Evolutionary conservation across 83 land plant species (phyloP).

Genomic region (Isoetes engelmannii): DNA sequence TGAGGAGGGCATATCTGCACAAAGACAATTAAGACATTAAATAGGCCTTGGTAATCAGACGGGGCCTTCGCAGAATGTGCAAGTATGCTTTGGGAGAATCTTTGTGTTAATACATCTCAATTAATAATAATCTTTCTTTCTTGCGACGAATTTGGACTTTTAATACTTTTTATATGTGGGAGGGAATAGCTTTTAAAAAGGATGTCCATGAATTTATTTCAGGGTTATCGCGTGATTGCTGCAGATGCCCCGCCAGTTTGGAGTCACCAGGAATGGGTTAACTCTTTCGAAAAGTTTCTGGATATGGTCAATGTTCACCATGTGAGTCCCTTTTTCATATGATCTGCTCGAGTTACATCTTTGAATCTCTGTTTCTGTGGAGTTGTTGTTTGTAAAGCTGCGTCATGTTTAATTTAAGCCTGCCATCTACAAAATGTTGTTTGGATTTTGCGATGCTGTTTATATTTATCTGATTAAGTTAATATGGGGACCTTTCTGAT

Average conservation of each 20-base stretch:
- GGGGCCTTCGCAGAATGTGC: no score
- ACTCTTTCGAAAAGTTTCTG: slow-evolving; percentile 80
- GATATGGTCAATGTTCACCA: slow-evolving; percentile 54
- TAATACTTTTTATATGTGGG: no score
- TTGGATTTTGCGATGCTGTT: background rate
- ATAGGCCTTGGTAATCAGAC: no score
- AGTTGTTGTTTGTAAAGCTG: background rate
- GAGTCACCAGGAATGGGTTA: slow-evolving; percentile 84
- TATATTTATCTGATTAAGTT: background rate
- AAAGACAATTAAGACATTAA: no score
- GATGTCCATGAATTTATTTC: background rate
- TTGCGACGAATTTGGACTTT: no score
- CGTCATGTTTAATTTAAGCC: background rate
- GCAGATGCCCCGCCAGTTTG: slow-evolving; percentile 81
- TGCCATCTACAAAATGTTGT: background rate
- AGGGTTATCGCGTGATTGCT: slow-evolving; percentile 87
- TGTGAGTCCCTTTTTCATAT: background rate
- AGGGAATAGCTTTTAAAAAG: no score
- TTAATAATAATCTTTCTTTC: no score
- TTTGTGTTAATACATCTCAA: no score
- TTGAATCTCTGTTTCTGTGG: background rate
- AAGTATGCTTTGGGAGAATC: no score
- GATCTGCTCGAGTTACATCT: background rate
- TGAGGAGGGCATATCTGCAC: no score
- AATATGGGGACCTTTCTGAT: background rate